A percentile compares a stretch with the other conserved stretches of the same genome.
These are phyloP conservation scores for Populus hybrid DNA, from an alignment of 441 rosid genomes.

Conservation along the genomic window DNA sequence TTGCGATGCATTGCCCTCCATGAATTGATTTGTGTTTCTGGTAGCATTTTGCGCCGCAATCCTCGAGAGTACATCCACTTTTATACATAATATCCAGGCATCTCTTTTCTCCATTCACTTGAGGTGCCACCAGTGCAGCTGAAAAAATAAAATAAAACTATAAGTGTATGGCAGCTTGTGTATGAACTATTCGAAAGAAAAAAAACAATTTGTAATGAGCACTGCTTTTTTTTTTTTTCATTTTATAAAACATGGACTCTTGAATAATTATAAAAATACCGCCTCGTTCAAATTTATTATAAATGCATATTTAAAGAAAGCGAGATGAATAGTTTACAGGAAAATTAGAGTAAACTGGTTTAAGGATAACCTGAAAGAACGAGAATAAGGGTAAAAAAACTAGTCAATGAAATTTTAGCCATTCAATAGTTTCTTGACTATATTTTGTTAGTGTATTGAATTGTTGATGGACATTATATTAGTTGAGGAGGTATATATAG, in stretches of 20 bases:
- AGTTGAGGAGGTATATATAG: background rate
- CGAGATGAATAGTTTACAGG: background rate
- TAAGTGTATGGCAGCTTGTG: background rate
- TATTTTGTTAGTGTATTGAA: no score
- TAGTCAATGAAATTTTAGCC: background rate
- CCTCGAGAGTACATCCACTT: background rate
- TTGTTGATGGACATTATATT: background rate
- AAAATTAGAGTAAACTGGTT: no score
- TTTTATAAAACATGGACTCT: no score
- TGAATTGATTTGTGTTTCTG: background rate
- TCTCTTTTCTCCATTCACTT: background rate
- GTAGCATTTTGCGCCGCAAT: slow-evolving; percentile 7
- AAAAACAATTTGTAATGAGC: no score
- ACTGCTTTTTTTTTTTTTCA: no score
- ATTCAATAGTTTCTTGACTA: background rate
- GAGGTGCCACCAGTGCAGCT: background rate
- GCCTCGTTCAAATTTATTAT: no score
- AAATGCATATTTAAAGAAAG: background rate
- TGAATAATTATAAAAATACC: no score
- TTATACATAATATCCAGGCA: background rate
- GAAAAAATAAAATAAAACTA: background rate
- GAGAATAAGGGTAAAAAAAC: no score
- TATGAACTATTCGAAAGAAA: no score
- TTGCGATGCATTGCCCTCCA: background rate
- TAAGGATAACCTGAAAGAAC: background rate